These are phyloP conservation scores for Butyriboletus loyo DNA, from an alignment of 768 basidiomycete genomes.

Conservation along the genomic window DNA sequence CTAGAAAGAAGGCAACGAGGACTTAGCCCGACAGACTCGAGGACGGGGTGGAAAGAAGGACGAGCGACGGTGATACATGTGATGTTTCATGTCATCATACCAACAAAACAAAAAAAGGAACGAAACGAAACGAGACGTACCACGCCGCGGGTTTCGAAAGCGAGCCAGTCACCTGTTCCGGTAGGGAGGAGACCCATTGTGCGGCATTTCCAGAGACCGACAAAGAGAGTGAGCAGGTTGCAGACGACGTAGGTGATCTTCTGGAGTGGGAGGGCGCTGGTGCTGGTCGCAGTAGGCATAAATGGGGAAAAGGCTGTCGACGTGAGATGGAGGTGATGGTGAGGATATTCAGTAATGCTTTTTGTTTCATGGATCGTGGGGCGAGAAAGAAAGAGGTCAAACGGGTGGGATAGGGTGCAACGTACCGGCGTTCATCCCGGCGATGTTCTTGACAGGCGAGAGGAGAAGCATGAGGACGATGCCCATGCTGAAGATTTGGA, in stretches of 20 bases:
- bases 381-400: not conserved
- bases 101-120: not conserved
- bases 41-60: not conserved
- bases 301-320: conserved; percentile 69
- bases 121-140: too few relatives aligned
- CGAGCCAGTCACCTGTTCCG: conserved; percentile 92
- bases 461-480: conserved; percentile 92
- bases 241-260: conserved; percentile 70
- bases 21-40: not conserved
- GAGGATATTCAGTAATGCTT: not conserved
- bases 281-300: conserved; percentile 39
- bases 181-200: conserved; percentile 89
- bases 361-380: not conserved
- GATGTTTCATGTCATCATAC: too few relatives aligned
- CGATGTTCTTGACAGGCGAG: conserved; percentile 80
- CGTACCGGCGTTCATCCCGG: conserved; percentile 75
- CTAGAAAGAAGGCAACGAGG: conserved; percentile 20
- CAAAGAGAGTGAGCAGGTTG: conserved; percentile 72
- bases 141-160: conserved; percentile 77
- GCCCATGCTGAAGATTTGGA: conserved; percentile 96
- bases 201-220: conserved; percentile 91
- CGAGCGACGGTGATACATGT: too few relatives aligned
- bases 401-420: too few relatives aligned
- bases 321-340: not conserved
- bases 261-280: conserved; percentile 48